Evolutionary conservation across 306 rosid species (phyloP).

Genomic region (Inga oerstediana): DNA sequence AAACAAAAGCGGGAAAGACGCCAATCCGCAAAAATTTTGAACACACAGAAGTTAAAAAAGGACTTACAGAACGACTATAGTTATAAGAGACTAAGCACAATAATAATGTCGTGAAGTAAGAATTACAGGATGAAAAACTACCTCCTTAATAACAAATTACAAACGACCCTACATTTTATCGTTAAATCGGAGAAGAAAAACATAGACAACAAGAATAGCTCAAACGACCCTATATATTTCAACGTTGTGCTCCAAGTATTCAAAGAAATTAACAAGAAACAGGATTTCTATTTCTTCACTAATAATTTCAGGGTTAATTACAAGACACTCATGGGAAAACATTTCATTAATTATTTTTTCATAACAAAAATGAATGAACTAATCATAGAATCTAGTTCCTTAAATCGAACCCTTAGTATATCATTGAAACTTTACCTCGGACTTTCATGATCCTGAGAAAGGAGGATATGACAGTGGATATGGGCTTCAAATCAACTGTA

Average conservation of each 20-base stretch:
- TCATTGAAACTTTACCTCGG: slow-evolving; percentile 50
- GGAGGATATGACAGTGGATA: slow-evolving; percentile 76
- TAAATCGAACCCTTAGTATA: not conserved
- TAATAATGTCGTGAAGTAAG: not conserved
- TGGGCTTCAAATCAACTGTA: slow-evolving; percentile 60
- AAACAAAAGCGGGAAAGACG: slow-evolving; percentile 11
- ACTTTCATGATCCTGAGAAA: slow-evolving; percentile 84
- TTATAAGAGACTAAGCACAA: not conserved
- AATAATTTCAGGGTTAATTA: not conserved
- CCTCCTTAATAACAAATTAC: not conserved
- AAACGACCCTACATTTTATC: not conserved
- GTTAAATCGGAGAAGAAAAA: not conserved
- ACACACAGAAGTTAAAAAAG: not conserved
- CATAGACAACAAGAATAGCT: not conserved
- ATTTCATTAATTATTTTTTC: not conserved
- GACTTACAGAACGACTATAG: not conserved
- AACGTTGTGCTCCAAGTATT: not conserved
- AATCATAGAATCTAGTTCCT: not conserved
- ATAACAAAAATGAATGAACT: not conserved
- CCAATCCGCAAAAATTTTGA: not conserved
- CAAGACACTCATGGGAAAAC: not conserved
- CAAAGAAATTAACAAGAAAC: not conserved
- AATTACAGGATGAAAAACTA: not conserved
- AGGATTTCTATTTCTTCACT: not conserved
- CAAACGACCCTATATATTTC: not conserved